Base-by-base conservation (phyloP, 345 rosid genomes). In the Zanthoxylum bungeanum region DNA sequence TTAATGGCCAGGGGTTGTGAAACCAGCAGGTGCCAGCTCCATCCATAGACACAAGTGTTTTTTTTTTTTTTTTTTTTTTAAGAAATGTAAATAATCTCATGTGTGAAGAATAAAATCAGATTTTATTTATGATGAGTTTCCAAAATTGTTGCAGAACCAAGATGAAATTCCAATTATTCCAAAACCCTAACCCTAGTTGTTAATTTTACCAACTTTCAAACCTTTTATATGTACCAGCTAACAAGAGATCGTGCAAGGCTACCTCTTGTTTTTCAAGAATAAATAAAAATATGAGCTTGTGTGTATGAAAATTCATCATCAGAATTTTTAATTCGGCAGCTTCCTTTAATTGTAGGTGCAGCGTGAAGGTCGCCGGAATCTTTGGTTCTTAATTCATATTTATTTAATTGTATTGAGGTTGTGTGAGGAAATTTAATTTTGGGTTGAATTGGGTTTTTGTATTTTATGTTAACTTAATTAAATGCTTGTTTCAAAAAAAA, bases 161-260 rank as follows among this genome's bases (percentile, higher is more conserved):
- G 50, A 62, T 62, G 25, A 12, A 37, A 62, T 42, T 42, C 67
- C 67, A 63, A n/a, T 25, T 63, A 24, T 63, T 27, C 52, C 67
- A 63, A 44, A 24, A 40, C 67, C 34, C 28, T 25, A 25, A 44
- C 16, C 7, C 51, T 14, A 59, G 5, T 33, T 44, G 33, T 25
- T 44, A 44, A 44, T 63, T 62, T 24, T 24, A 63, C 40, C 51
- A 40, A 12, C 67, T 63, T 44, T 1, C 0, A 40, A 40, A 25
- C 17, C 24, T 24, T 36, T 25, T 24, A 9, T 8, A 24, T 25
- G 22, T 25, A 42, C 67, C 50, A 63, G 5, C 51, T 21, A 63
- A 63, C 67, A 63, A 63, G 22, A 64, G 24, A 42, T 64, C 68
- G 68, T 64, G 68, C 37, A 27, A 14, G 68, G 68, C 68, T 25